These are phyloP conservation scores for Leptodontidium sp. DNA, from an alignment of 2,329 filamentous ascomycete species.

Conservation along the genomic window DNA sequence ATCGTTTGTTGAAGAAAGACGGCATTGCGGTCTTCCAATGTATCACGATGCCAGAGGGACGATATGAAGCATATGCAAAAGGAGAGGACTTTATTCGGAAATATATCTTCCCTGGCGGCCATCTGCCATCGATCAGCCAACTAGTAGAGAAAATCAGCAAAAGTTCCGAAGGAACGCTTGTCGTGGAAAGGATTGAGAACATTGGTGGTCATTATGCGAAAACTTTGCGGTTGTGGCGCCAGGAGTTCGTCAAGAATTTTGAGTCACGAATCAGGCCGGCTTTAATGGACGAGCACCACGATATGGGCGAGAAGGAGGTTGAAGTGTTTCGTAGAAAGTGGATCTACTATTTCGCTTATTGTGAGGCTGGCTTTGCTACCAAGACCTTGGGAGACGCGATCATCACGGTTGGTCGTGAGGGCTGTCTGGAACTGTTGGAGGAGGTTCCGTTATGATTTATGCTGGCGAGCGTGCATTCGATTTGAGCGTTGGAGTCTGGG, in stretches of 20 bases:
- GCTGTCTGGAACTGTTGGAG: slow-evolving; percentile 71
- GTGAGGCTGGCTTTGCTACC: slow-evolving; percentile 75
- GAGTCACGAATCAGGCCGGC: slow-evolving; percentile 66
- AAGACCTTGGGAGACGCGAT: slow-evolving; percentile 79
- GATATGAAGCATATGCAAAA: slow-evolving; percentile 71
- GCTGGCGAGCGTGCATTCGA: slow-evolving; percentile 15
- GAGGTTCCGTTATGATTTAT: slow-evolving; percentile 66
- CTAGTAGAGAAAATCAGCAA: slow-evolving; percentile 66
- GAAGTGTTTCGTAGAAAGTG: slow-evolving; percentile 76
- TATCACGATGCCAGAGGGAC: slow-evolving; percentile 77
- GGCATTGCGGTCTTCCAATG: slow-evolving; percentile 78
- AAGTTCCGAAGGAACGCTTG: slow-evolving; percentile 66
- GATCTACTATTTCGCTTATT: slow-evolving; percentile 78
- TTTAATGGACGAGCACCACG: slow-evolving; percentile 63
- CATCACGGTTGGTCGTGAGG: slow-evolving; percentile 65
- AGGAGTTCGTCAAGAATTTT: slow-evolving; percentile 71
- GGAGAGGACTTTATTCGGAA: slow-evolving; percentile 78
- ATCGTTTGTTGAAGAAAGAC: slow-evolving; percentile 69
- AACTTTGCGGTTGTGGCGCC: slow-evolving; percentile 72
- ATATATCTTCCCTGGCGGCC: slow-evolving; percentile 82
- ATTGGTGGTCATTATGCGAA: slow-evolving; percentile 79
- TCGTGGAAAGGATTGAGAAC: slow-evolving; percentile 74
- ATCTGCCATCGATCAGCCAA: slow-evolving; percentile 67
- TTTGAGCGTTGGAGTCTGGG: slow-evolving; percentile 31
- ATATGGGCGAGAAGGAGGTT: slow-evolving; percentile 67